Evolutionary conservation across 2,329 filamentous ascomycete species (phyloP).

Genomic region (Pseudogymnoascus sp.): DNA sequence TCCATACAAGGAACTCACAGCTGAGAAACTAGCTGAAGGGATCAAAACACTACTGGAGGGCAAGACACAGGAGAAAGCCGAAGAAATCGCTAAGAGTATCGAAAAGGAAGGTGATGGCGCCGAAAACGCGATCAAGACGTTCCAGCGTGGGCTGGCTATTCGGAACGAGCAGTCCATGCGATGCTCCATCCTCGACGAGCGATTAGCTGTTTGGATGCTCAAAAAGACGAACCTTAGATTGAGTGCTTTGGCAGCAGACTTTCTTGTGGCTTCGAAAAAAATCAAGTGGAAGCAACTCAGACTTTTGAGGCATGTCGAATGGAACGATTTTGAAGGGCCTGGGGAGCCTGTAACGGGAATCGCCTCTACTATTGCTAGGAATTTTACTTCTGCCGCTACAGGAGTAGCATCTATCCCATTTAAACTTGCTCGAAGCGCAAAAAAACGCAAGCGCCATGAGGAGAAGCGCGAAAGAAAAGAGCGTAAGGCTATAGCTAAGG

Average conservation of each 20-base stretch:
- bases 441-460: conserved; percentile 47
- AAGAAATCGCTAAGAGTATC: conserved; percentile 55
- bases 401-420: conserved; percentile 61
- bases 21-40: conserved; percentile 61
- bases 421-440: conserved; percentile 51
- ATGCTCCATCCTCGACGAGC: conserved; percentile 59
- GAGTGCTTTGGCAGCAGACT: conserved; percentile 58
- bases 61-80: conserved; percentile 51
- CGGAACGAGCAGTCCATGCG: conserved; percentile 50
- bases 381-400: conserved; percentile 52
- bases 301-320: conserved; percentile 61
- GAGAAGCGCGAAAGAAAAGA: conserved; percentile 36
- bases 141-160: conserved; percentile 55
- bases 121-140: conserved; percentile 60
- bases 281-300: conserved; percentile 58
- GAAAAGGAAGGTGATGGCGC: conserved; percentile 60
- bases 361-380: conserved; percentile 54
- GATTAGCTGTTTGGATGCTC: conserved; percentile 59
- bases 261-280: conserved; percentile 55
- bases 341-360: conserved; percentile 66
- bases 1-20: conserved; percentile 60
- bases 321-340: conserved; percentile 72
- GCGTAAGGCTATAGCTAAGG: conserved; percentile 23
- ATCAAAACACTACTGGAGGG: conserved; percentile 62
- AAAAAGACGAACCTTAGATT: conserved; percentile 56